These are phyloP conservation scores for Fusarium mangiferae DNA, from an alignment of 2,329 filamentous ascomycete genomes.

Conservation along the genomic window DNA sequence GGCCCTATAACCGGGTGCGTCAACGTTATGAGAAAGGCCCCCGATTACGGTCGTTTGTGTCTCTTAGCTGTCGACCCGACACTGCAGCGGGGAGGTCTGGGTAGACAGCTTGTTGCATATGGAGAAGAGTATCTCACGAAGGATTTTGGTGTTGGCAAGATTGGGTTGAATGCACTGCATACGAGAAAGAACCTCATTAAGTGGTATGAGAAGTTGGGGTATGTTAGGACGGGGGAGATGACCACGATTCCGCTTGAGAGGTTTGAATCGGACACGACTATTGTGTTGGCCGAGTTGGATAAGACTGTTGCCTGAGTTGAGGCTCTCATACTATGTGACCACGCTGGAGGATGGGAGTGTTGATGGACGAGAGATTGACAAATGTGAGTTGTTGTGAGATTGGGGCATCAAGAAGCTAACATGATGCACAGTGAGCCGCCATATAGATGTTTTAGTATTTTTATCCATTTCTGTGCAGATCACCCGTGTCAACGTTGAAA, in stretches of 20 bases:
- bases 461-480: not conserved
- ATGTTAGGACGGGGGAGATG: conserved; percentile 47
- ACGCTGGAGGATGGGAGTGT: not conserved
- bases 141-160: conserved; percentile 42
- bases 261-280: conserved; percentile 31
- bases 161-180: conserved; percentile 50
- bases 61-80: conserved; percentile 50
- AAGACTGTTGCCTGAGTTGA: conserved; percentile 40
- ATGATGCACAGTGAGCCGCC: not conserved
- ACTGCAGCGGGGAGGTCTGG: conserved; percentile 48
- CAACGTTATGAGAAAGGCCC: conserved; percentile 41
- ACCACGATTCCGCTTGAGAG: conserved; percentile 46
- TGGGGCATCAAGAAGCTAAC: not conserved
- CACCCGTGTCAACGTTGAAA: not conserved
- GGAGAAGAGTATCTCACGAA: conserved; percentile 46
- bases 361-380: not conserved
- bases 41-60: conserved; percentile 45
- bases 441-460: not conserved
- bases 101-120: conserved; percentile 46
- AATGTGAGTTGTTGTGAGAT: not conserved
- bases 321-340: too few relatives aligned
- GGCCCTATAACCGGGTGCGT: conserved; percentile 43
- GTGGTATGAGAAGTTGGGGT: conserved; percentile 52
- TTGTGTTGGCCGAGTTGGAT: conserved; percentile 51
- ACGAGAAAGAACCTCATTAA: conserved; percentile 47